Evolutionary conservation across 1,284 basidiomycete species (phyloP).

Genomic region (Trichosporon coremiiforme): DNA sequence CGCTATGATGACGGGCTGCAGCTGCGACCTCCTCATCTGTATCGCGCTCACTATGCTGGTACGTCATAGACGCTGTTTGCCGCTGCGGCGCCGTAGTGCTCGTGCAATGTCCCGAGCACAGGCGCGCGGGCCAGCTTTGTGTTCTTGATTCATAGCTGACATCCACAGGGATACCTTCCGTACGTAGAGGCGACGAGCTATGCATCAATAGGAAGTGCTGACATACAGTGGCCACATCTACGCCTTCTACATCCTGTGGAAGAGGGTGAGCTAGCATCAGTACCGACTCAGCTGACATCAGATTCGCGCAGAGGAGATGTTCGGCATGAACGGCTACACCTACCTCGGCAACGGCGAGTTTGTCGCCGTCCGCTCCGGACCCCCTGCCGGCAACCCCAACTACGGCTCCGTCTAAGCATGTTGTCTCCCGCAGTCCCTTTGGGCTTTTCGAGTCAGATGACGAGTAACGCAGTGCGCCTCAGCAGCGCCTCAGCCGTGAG

Average conservation of each 20-base stretch:
- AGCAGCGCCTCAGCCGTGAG: no score
- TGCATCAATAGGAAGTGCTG: not conserved
- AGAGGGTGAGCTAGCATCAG: conserved; percentile 24
- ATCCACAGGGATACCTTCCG: conserved; percentile 37
- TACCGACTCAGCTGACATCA: conserved; percentile 1
- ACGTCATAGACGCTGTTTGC: conserved; percentile 5
- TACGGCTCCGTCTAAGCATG: conserved; percentile 10
- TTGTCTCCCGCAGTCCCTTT: not conserved
- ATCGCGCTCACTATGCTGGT: conserved; percentile 55
- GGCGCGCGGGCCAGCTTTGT: not conserved
- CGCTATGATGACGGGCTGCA: conserved; percentile 72
- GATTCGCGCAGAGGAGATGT: conserved; percentile 74
- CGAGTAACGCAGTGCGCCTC: not conserved
- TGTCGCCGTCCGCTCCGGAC: conserved; percentile 26
- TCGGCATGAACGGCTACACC: conserved; percentile 67
- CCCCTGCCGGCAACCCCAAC: conserved; percentile 11
- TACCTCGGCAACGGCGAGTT: conserved; percentile 56
- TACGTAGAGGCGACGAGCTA: conserved; percentile 19
- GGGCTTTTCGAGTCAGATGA: not conserved
- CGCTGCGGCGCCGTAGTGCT: not conserved
- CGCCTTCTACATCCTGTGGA: conserved; percentile 59
- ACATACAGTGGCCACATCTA: conserved; percentile 56
- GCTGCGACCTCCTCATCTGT: conserved; percentile 78
- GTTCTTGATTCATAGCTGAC: not conserved
- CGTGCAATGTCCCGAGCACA: not conserved